Base-by-base conservation (phyloP, 495 filamentous ascomycete genomes). In the Podospora sp. region DNA sequence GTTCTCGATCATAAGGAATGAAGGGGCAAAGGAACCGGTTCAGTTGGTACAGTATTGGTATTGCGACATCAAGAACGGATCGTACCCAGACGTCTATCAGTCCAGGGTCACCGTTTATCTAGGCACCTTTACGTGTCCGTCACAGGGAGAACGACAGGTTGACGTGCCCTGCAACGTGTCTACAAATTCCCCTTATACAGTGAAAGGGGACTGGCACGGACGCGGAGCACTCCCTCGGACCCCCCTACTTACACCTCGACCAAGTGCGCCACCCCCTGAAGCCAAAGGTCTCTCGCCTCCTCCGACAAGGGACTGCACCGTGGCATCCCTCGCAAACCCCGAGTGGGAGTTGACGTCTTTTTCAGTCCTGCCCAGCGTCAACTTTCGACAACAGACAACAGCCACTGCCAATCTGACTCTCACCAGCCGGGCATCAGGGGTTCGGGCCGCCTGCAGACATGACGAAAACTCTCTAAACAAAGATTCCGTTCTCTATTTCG, bases 241-340 rank as follows among this genome's bases (percentile, higher is more conserved):
- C 4, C 50, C 63, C n/a, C 9, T 33, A 24, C 46, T 63, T 2
- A 24, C 24, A 11, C 61, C 40, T 22, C 9, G 29, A 4, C 61
- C 61, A 6, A 53, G 18, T 20, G 11, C 61, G 0, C 24, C 40
- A 2, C 20, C 50, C 7, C 24, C 56, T 21, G 3, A 25, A 9
- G 33, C 60, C 24, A n/a, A 33, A 18, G 36, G 61, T n/a, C n/a
- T 63, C 21, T 18, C n/a, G 50, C 61, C 61, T 14, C 36, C 61
- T 2, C 61, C 61, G 40, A 11, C 3, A 20, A 14, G 14, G 61
- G 61, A 63, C 24, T 63, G 61, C 61, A 63, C 40, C 40, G 61
- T 53, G 20, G 25, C 53, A 12, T 63, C 61, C 6, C 24, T 63
- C 12, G n/a, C 61, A 20, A 12, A 63, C 20, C 61, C 61, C 40